phyloP scores from a whole-genome alignment of 2,329 filamentous ascomycete species.

The Talaromyces sp. region DNA sequence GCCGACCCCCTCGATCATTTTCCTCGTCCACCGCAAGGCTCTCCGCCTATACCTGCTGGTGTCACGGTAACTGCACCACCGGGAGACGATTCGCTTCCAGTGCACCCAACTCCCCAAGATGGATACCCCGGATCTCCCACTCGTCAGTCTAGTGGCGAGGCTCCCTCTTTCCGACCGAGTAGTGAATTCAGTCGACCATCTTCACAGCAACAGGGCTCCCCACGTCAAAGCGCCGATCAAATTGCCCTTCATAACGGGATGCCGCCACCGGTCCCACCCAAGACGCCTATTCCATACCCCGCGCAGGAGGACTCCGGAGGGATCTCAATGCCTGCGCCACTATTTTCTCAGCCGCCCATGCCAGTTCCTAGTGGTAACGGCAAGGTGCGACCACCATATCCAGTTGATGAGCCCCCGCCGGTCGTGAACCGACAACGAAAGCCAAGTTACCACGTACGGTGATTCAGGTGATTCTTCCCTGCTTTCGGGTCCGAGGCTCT shows the following conservation, averaged over 20 bases:
- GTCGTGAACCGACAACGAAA: constrained; percentile 84
- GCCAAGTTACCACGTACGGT: constrained; percentile 68
- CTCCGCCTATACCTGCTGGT: constrained; percentile 15
- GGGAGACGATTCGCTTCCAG: constrained; percentile 35
- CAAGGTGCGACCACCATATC: constrained; percentile 67
- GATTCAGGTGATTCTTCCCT: constrained; percentile 17
- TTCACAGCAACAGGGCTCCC: constrained; percentile 33
- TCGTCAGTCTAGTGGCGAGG: constrained; percentile 31
- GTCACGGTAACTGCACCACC: constrained; percentile 26
- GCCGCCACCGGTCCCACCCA: constrained; percentile 74
- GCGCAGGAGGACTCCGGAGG: constrained; percentile 30
- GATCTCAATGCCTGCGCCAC: constrained; percentile 40
- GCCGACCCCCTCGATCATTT: constrained; percentile 51
- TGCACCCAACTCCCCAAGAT: constrained; percentile 35
- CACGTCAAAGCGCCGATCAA: constrained; percentile 41
- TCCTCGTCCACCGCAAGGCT: constrained; percentile 28
- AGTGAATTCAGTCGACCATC: constrained; percentile 38
- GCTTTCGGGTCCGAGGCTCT: neutral
- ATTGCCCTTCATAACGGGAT: constrained; percentile 21
- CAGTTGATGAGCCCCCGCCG: constrained; percentile 78
- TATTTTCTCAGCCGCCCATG: constrained; percentile 30
- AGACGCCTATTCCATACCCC: constrained; percentile 69
- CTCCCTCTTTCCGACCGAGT: constrained; percentile 39
- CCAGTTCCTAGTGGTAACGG: constrained; percentile 23
- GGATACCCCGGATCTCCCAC: constrained; percentile 24